Conservation (phyloP, 495 filamentous ascomycete species). For the Lasiosphaeria hispida region DNA sequence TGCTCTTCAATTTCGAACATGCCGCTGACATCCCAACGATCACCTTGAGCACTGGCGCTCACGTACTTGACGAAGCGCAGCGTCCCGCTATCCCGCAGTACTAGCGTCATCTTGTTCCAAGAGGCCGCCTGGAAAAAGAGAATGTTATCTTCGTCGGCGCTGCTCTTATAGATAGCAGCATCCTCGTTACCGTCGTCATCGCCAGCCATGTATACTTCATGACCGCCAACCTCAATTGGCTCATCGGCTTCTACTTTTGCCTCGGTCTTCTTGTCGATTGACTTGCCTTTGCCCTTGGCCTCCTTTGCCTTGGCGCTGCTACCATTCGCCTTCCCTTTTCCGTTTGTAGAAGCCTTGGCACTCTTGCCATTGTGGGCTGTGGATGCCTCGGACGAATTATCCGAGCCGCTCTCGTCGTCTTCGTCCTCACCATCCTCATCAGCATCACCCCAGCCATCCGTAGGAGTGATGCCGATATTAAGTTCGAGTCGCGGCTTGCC, state of each 20-base stretch:
- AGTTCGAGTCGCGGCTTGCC: constrained; percentile 83
- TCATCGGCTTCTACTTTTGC: constrained; percentile 37
- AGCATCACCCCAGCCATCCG: constrained; percentile 75
- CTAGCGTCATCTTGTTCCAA: constrained; percentile 89
- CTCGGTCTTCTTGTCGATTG: constrained; percentile 26
- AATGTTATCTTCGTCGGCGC: constrained; percentile 84
- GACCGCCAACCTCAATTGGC: constrained; percentile 67
- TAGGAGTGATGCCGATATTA: constrained; percentile 79
- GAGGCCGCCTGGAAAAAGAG: constrained; percentile 82
- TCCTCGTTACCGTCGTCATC: constrained; percentile 74
- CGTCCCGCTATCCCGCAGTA: constrained; percentile 80
- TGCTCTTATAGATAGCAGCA: constrained; percentile 80
- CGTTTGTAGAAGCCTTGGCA: constrained; percentile 27
- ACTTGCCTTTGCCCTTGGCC: constrained; percentile 40
- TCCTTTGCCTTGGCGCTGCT: constrained; percentile 32
- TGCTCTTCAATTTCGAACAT: constrained; percentile 58
- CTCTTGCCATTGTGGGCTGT: constrained; percentile 24
- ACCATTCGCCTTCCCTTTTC: constrained; percentile 39
- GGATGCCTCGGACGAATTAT: constrained; percentile 22
- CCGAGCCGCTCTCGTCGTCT: constrained; percentile 29
- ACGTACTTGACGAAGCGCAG: constrained; percentile 97
- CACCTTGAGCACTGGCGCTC: constrained; percentile 73
- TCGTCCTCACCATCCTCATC: constrained; percentile 52
- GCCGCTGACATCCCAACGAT: constrained; percentile 88
- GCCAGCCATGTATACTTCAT: constrained; percentile 89